phyloP scores from a whole-genome alignment of 2,329 filamentous ascomycete genomes.

The Cladosporium sp. region DNA sequence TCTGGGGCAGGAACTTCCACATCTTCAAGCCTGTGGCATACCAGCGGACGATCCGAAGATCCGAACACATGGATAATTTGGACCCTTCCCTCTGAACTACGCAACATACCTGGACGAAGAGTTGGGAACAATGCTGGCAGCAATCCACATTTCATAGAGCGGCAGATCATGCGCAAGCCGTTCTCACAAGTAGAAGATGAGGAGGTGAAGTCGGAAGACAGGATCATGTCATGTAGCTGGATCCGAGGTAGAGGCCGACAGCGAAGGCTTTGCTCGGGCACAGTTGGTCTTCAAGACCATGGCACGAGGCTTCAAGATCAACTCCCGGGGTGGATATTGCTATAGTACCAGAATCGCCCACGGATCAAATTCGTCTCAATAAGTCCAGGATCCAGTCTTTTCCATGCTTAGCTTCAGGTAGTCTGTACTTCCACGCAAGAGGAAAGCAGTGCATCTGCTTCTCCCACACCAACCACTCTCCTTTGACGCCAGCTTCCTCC shows the following conservation, averaged over 20 bases:
- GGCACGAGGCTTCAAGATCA: too few species aligned
- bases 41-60: conserved; percentile 25
- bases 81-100: conserved; percentile 9
- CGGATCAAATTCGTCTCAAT: conserved; percentile 15
- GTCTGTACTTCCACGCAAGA: conserved; percentile 45
- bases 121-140: conserved; percentile 13
- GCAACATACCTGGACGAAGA: conserved; percentile 21
- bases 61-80: conserved; percentile 23
- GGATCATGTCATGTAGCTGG: conserved; percentile 41
- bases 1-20: conserved; percentile 26
- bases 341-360: too few species aligned
- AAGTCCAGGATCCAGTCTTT: conserved; percentile 44
- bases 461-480: conserved; percentile 57
- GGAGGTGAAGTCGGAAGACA: conserved; percentile 32
- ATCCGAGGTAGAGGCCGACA: conserved; percentile 40
- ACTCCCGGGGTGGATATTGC: too few species aligned
- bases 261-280: conserved; percentile 36
- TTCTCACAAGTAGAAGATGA: conserved; percentile 23
- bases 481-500: conserved; percentile 40
- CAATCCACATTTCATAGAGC: conserved; percentile 16
- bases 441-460: conserved; percentile 60
- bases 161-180: conserved; percentile 19
- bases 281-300: conserved; percentile 31
- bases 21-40: conserved; percentile 24
- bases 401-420: conserved; percentile 45